Conservation (phyloP, 805 yeast species). For the Ogataea nakhonphanomensis region DNA sequence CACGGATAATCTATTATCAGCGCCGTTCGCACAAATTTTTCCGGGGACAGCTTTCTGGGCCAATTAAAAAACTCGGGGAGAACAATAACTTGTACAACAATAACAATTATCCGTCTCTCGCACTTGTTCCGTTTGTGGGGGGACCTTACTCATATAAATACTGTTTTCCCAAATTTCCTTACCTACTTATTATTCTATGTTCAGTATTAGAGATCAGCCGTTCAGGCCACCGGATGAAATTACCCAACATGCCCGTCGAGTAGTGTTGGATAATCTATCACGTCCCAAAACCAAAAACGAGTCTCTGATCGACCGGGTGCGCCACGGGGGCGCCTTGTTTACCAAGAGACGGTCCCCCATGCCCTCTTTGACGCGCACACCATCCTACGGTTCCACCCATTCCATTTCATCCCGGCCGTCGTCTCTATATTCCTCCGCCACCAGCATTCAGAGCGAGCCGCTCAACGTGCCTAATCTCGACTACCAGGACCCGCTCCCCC, state of each 20-base stretch:
- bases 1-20: constrained; percentile 7
- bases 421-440: constrained; percentile 8
- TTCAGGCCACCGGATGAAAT: constrained; percentile 25
- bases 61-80: constrained; percentile 5
- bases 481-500: constrained; percentile 5
- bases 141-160: background rate
- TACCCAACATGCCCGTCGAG: constrained; percentile 26
- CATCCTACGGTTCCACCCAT: constrained; percentile 13
- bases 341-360: constrained; percentile 7
- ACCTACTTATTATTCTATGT: constrained; percentile 11
- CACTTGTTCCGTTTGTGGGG: constrained; percentile 5
- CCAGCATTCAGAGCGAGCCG: constrained; percentile 9
- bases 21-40: constrained; percentile 3
- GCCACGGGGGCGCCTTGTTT: constrained; percentile 12
- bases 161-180: constrained; percentile 2
- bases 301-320: constrained; percentile 9
- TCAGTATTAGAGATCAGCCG: constrained; percentile 14
- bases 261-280: constrained; percentile 21
- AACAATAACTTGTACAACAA: background rate
- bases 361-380: constrained; percentile 6
- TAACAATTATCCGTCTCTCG: constrained; percentile 2
- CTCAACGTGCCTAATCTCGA: constrained; percentile 4
- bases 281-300: constrained; percentile 1
- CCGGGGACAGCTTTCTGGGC: constrained; percentile 5
- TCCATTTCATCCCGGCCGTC: constrained; percentile 12